phyloP scores from a whole-genome alignment of 2,329 filamentous ascomycete species.

The Delphinella strobiligena region DNA sequence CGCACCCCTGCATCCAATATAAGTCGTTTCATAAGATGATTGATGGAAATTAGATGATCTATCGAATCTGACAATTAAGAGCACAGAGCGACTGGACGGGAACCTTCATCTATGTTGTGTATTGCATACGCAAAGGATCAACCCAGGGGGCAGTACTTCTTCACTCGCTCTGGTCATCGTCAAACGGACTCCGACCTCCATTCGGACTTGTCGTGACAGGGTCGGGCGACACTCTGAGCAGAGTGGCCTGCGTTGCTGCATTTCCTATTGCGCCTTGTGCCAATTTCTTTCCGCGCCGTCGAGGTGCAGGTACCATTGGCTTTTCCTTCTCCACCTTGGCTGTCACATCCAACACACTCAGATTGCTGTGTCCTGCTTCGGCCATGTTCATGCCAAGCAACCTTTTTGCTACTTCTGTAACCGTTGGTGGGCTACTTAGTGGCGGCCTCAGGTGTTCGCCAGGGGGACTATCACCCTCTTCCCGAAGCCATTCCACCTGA shows the following conservation, averaged over 20 bases:
- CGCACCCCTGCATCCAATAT: too few relatives aligned
- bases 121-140: too few relatives aligned
- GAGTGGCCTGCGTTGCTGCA: slow-evolving; percentile 10
- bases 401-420: slow-evolving; percentile 33
- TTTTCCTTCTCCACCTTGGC: slow-evolving; percentile 65
- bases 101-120: too few relatives aligned
- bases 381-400: slow-evolving; percentile 61
- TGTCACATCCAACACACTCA: slow-evolving; percentile 61
- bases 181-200: slow-evolving; percentile 13
- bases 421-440: slow-evolving; percentile 15
- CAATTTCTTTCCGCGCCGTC: slow-evolving; percentile 37
- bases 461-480: slow-evolving; percentile 18
- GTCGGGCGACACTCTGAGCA: slow-evolving; percentile 9
- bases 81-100: too few relatives aligned
- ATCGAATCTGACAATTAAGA: too few relatives aligned
- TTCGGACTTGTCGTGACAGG: slow-evolving; percentile 6
- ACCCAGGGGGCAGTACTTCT: too few relatives aligned
- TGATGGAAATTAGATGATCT: too few relatives aligned
- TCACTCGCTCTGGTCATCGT: slow-evolving; percentile 11
- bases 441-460: slow-evolving; percentile 10
- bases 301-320: slow-evolving; percentile 70
- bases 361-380: slow-evolving; percentile 55
- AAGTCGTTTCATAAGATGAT: too few relatives aligned
- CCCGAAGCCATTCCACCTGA: slow-evolving; percentile 24
- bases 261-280: too few relatives aligned